Conservation (phyloP, 345 rosid species). For the Litchi chinensis region DNA sequence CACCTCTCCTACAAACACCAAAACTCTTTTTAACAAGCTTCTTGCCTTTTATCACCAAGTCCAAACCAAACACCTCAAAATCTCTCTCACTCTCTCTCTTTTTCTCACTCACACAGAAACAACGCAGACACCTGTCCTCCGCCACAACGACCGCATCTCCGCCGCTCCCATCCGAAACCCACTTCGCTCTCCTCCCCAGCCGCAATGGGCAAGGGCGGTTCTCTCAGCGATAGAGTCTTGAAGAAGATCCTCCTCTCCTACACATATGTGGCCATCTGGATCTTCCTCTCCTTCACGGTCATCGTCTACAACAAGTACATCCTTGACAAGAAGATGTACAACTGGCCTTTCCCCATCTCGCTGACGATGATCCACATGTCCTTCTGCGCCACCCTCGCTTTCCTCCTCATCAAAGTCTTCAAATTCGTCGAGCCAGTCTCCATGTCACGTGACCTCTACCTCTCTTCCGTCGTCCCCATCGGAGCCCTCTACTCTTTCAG, state of each 20-base stretch:
- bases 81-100: background rate
- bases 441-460: conserved; percentile 75
- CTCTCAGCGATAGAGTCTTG: conserved; percentile 79
- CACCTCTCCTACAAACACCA: background rate
- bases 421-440: conserved; percentile 87
- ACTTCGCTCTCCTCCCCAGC: background rate
- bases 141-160: background rate
- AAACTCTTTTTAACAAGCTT: background rate
- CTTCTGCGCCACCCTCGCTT: conserved; percentile 84
- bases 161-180: conserved; percentile 2
- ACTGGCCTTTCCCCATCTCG: conserved; percentile 96
- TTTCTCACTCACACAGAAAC: background rate
- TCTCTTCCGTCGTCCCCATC: conserved; percentile 91
- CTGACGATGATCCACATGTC: conserved; percentile 99
- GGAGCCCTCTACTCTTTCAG: conserved; percentile 87
- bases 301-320: conserved; percentile 99
- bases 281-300: conserved; percentile 97
- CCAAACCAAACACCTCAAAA: background rate
- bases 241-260: conserved; percentile 92
- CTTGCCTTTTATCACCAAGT: background rate
- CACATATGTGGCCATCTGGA: conserved; percentile 92
- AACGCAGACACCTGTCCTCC: no score
- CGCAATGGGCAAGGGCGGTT: conserved; percentile 86
- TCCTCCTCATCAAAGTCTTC: conserved; percentile 87
- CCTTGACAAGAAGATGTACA: conserved; percentile 96